Conservation (phyloP, 805 yeast genomes). For the Schwanniomyces occidentalis region DNA sequence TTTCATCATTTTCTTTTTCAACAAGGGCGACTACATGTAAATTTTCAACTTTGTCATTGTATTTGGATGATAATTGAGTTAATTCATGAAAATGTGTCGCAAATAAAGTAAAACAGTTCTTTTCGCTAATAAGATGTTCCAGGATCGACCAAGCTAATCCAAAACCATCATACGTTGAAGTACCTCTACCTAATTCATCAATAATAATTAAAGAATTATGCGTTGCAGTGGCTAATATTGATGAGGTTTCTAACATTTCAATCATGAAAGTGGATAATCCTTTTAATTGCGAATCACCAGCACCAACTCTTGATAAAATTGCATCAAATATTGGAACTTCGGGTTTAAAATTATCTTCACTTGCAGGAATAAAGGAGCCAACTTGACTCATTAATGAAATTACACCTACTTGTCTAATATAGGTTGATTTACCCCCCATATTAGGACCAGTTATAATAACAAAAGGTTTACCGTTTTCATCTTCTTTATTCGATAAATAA, state of each 20-base stretch:
- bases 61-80: conserved; percentile 70
- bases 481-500: conserved; percentile 46
- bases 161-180: conserved; percentile 89
- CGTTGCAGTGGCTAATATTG: conserved; percentile 79
- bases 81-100: conserved; percentile 98
- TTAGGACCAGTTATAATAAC: conserved; percentile 74
- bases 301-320: conserved; percentile 95
- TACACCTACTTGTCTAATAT: conserved; percentile 86
- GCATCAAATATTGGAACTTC: conserved; percentile 87
- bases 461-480: conserved; percentile 55
- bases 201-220: conserved; percentile 78
- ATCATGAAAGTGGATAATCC: conserved; percentile 92
- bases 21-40: conserved; percentile 93
- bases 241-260: conserved; percentile 93
- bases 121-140: conserved; percentile 71
- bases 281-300: conserved; percentile 95
- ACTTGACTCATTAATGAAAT: conserved; percentile 85
- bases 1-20: conserved; percentile 43
- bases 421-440: conserved; percentile 65
- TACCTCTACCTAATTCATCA: conserved; percentile 96
- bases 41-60: conserved; percentile 64
- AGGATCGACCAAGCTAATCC: conserved; percentile 97
- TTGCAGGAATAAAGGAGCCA: conserved; percentile 82
- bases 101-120: conserved; percentile 79
- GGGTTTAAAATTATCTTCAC: conserved; percentile 46